Conservation (phyloP, 148 eudicot genomes). For the Vaccinium macrocarpon region DNA sequence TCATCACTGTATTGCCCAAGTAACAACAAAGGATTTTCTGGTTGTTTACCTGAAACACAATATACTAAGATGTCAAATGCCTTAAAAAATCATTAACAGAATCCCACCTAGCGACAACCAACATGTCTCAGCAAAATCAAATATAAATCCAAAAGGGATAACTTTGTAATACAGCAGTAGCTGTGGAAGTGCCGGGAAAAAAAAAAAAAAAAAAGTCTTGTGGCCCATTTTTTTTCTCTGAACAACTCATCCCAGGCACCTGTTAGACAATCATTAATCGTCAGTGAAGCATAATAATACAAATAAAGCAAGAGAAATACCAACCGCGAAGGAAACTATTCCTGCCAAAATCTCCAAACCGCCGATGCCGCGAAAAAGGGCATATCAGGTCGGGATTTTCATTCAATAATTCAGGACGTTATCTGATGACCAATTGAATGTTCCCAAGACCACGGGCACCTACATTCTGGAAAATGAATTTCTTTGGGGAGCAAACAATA, state of each 20-base stretch:
- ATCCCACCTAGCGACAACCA: constrained; percentile 13
- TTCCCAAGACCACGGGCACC: constrained; percentile 87
- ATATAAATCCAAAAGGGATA: constrained; percentile 2
- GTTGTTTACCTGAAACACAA: constrained; percentile 57
- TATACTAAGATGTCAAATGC: constrained; percentile 31
- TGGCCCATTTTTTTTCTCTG: background rate
- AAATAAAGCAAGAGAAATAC: constrained; percentile 87
- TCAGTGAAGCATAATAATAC: constrained; percentile 59
- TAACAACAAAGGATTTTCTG: constrained; percentile 71
- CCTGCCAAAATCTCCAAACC: constrained; percentile 57
- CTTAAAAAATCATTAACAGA: constrained; percentile 18
- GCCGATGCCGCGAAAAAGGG: constrained; percentile 57
- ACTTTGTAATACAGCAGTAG: constrained; percentile 7
- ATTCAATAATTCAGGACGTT: constrained; percentile 60
- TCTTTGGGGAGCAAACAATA: constrained; percentile 65
- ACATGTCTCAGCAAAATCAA: constrained; percentile 15
- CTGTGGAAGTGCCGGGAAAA: background rate
- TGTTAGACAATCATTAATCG: constrained; percentile 45
- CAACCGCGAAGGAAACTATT: constrained; percentile 62
- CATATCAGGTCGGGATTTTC: constrained; percentile 63
- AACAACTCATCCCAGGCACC: constrained; percentile 43
- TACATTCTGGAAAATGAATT: constrained; percentile 64
- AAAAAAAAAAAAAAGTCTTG: constrained; percentile 9
- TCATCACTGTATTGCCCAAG: constrained; percentile 98
- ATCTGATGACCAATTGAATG: constrained; percentile 66